Base-by-base conservation (phyloP, 805 yeast species). In the Ogataea methanolica region DNA sequence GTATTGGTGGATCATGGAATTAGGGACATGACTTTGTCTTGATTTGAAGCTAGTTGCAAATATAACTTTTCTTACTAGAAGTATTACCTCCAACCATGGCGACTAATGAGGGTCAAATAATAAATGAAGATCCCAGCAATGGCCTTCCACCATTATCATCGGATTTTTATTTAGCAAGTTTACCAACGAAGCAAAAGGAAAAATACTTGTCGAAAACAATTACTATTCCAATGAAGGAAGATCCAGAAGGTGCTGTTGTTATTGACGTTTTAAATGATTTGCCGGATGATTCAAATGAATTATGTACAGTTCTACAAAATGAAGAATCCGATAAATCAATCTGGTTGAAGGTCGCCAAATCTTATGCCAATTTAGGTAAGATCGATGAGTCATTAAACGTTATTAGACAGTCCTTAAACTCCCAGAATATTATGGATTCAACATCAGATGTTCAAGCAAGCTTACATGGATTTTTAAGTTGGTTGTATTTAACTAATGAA, bases 211-310 rank as follows among this genome's bases (percentile, higher is more conserved):
- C 65, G 9, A 53, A 53, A 15, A 62, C 58, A 40, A 59, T 66
- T 15, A 54, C 68, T 12, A 85, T 92, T 59, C 97, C 96, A 39
- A 71, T 89, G 61, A 75, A 75, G 52, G 85, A 78, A 47, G 82
- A 83, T 26, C 31, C 31, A 48, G 87, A 85, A 58, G 96, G 90
- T 68, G 86, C 88, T 51, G 96, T 92, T 53, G 85, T 88, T 44
- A 79, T 94, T 56, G 92, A 90, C 59, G 75, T 86, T 50, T 78
- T 78, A 44, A 81, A 82, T 34, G 98, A 92, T 60, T 73, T 90
- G 47, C 96, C 96, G 5, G 96, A 88, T 21, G 96, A 92, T 63
- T 88, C 96, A 5, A 75, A 80, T 40, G 98, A 94, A 60, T 74
- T 94, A 52, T 81, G 86, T 54, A 78, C 80, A 26, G 76, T 92